Evolutionary conservation across 345 rosid genomes (phyloP).

Genomic region (Gossypium herbaceum): DNA sequence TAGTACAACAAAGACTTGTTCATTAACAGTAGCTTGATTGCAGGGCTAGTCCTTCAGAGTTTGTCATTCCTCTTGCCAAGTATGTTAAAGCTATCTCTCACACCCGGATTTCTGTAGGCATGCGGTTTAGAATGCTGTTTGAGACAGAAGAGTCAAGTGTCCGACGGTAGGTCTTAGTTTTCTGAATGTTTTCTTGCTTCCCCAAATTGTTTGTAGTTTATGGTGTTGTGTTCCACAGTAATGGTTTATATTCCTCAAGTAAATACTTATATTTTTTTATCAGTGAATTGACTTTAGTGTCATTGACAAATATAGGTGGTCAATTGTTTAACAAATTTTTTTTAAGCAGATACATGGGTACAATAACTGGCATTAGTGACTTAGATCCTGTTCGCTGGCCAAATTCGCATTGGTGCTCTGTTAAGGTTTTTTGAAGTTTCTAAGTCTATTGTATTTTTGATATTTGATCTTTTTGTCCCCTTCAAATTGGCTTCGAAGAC

Average conservation of each 20-base stretch:
- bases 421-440: conserved; percentile 35
- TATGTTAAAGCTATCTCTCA: conserved; percentile 48
- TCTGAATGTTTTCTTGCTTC: background rate
- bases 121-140: conserved; percentile 64
- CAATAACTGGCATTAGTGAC: conserved; percentile 67
- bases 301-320: background rate
- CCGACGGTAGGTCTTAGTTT: conserved; percentile 37
- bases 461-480: background rate
- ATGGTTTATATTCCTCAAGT: background rate
- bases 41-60: conserved; percentile 64
- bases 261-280: background rate
- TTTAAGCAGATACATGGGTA: conserved; percentile 58
- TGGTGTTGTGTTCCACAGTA: background rate
- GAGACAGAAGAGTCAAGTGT: conserved; percentile 59
- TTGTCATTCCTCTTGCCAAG: conserved; percentile 53
- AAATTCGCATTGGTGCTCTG: conserved; percentile 72
- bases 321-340: conserved; percentile 1
- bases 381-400: conserved; percentile 66
- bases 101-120: conserved; percentile 54
- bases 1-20: background rate
- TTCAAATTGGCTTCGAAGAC: background rate
- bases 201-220: too few relatives aligned
- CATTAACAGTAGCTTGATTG: conserved; percentile 17
- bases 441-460: background rate
- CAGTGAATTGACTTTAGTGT: background rate